A percentile compares a stretch with the other conserved stretches of the same genome.
Conservation (phyloP, 2,329 filamentous ascomycete genomes). For the Phialophora expanda region DNA sequence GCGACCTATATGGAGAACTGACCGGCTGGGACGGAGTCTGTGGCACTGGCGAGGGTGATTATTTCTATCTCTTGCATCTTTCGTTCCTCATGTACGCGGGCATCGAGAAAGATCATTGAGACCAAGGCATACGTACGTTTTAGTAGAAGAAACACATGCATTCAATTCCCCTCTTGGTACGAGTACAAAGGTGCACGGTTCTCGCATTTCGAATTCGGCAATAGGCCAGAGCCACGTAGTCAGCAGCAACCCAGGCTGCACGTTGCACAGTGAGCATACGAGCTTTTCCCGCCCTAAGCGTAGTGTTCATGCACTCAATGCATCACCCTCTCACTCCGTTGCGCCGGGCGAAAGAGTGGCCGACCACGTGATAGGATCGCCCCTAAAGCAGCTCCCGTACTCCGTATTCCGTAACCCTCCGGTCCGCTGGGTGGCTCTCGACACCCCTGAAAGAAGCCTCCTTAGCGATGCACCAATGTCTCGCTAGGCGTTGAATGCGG, state of each 20-base stretch:
- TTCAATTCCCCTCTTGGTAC: neutral
- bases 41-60: neutral
- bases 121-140: neutral
- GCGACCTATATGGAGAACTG: slow-evolving; percentile 14
- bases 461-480: neutral
- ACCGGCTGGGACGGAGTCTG: neutral
- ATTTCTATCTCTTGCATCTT: slow-evolving; percentile 6
- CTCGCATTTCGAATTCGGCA: slow-evolving; percentile 1
- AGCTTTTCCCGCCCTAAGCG: slow-evolving; percentile 1
- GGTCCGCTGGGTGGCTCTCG: neutral
- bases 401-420: too few relatives aligned
- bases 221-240: slow-evolving; percentile 1
- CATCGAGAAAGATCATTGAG: neutral
- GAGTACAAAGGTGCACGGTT: neutral
- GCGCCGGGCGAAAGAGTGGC: neutral
- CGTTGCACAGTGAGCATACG: slow-evolving; percentile 13
- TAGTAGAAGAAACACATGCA: neutral
- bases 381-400: neutral
- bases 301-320: slow-evolving; percentile 3
- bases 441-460: neutral
- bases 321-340: neutral
- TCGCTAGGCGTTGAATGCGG: neutral
- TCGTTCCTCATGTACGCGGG: neutral
- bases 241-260: neutral
- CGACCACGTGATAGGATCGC: neutral